Percentiles rank a stretch among this genome's conserved stretches.
These are phyloP conservation scores for Tetradesmus obliquus DNA, from an alignment of 139 green algal genomes.

Conservation along the genomic window DNA sequence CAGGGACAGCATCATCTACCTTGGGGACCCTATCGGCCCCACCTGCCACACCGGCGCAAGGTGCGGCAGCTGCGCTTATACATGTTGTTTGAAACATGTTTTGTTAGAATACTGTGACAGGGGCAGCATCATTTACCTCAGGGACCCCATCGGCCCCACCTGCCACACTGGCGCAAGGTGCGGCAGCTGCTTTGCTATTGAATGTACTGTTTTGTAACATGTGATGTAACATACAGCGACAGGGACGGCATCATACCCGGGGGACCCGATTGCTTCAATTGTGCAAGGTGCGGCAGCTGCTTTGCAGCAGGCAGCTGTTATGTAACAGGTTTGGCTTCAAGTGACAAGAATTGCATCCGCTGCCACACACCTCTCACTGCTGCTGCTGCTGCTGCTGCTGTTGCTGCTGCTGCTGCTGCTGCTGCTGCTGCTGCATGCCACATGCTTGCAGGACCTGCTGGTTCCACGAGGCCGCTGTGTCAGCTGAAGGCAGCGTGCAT, in stretches of 20 bases:
- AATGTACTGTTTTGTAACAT: not conserved
- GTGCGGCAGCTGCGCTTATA: conserved; percentile 29
- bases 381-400: too few species aligned
- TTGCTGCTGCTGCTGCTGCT: not conserved
- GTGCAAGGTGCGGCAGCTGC: conserved; percentile 54
- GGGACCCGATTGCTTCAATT: conserved; percentile 95
- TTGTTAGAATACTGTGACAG: conserved; percentile 83
- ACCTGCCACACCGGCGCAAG: conserved; percentile 93
- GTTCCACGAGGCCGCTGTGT: conserved; percentile 69
- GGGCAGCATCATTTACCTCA: conserved; percentile 96
- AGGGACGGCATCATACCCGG: conserved; percentile 95
- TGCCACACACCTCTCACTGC: too few species aligned
- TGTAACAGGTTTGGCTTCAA: too few species aligned
- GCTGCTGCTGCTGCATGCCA: not conserved
- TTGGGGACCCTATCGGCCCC: conserved; percentile 88
- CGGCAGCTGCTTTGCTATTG: not conserved
- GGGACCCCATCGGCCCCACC: conserved; percentile 85
- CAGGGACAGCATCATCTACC: conserved; percentile 95
- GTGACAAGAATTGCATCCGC: too few species aligned
- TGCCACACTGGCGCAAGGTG: conserved; percentile 90
- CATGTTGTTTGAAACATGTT: not conserved
- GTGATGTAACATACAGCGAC: conserved; percentile 83
- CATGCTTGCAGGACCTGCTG: conserved; percentile 84
- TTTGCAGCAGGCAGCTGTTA: too few species aligned
- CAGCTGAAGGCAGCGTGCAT: not conserved